Base-by-base conservation (phyloP, 345 rosid genomes). In the Gossypium stocksii region DNA sequence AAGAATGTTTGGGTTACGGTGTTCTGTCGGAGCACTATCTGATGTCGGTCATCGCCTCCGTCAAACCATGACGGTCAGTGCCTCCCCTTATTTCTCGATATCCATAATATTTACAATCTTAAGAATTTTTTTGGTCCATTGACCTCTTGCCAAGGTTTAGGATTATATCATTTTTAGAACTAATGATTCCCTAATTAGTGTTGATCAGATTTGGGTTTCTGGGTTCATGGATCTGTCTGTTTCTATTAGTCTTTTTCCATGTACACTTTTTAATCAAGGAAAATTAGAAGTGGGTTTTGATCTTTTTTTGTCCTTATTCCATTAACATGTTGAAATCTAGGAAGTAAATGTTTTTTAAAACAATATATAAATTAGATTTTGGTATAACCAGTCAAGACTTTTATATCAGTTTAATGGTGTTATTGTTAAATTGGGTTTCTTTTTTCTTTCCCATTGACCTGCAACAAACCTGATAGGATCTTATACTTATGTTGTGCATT, bases 1-100 rank as follows among this genome's bases (percentile, higher is more conserved):
- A 29, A 10, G 60, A 66, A 78, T 78, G 81, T 67, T 67, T 14
- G 81, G 77, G 23, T 16, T 78, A 16, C 77, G 74, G 9, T 46
- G 58, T 53, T 71, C 76, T 14, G 76, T n/a, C 19, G 75, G 72
- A 34, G 65, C 58, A 7, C 41, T 77, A 34, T 73, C 80, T 3
- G 72, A 58, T 51, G 59, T 66, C 25, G 58, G 71, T 59, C 82
- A 70, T 23, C 82, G 54, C 2, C 76, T 82, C 73, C 74, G 76
- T 41, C 78, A 22, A 23, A 52, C 25, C 74, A 23, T 27, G 2
- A 51, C 76, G 72, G 80, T 77, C 4, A 29, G 58, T 23, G 0
- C 53, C 69, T 0, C 49, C 64, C 22, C n/a, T 49, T 34, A n/a
- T 2, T 45, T 63, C 57, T 49, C 68, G n/a, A 52, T 16, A 52